These are phyloP conservation scores for Penicillium occitanis DNA, from an alignment of 2,329 filamentous ascomycete species.

Conservation along the genomic window DNA sequence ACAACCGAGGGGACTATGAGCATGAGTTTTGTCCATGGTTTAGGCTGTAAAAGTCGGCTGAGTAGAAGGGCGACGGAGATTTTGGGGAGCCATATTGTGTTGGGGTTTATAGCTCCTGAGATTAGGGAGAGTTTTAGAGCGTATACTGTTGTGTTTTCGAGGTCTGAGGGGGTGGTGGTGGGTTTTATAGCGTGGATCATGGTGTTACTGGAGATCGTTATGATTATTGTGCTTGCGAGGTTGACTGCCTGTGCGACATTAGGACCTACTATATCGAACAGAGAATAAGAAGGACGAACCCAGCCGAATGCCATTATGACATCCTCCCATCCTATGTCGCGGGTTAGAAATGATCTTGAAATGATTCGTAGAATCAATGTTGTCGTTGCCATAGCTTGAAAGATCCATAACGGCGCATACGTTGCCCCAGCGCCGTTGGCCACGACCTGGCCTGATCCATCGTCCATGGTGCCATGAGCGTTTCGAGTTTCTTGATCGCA, in stretches of 20 bases:
- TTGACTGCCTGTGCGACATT: not conserved
- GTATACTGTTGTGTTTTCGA: not conserved
- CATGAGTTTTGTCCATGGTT: not conserved
- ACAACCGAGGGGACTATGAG: not conserved
- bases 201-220: not conserved
- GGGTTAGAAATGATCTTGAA: not conserved
- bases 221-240: not conserved
- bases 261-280: not conserved
- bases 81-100: conserved; percentile 9
- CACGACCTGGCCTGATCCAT: not conserved
- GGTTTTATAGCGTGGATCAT: not conserved
- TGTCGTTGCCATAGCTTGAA: conserved; percentile 5
- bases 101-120: not conserved
- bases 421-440: not conserved
- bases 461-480: not conserved
- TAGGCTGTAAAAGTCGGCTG: conserved; percentile 3
- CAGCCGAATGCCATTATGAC: conserved; percentile 7
- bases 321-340: conserved; percentile 14
- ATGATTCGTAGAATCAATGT: conserved; percentile 10
- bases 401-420: conserved; percentile 2
- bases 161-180: not conserved
- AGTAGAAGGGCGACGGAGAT: conserved; percentile 12
- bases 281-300: not conserved
- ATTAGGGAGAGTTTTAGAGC: not conserved
- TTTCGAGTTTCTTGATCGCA: not conserved